Percentiles rank a stretch among this genome's conserved stretches.
Evolutionary conservation across 352 stramenopile genomes (phyloP).

Genomic region (Pythium rishiriense): DNA sequence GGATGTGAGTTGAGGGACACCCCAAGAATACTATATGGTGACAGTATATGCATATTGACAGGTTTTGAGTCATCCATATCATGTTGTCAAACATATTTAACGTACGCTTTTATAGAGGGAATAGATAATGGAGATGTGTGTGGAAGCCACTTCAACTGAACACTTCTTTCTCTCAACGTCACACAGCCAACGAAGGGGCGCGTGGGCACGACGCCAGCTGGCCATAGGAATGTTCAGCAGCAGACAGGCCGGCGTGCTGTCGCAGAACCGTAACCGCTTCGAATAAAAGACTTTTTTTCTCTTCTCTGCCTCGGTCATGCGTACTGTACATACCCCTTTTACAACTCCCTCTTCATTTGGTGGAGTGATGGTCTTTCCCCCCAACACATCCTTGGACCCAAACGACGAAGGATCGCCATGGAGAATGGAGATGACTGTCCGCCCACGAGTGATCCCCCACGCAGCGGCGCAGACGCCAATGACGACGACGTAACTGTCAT

Average conservation of each 20-base stretch:
- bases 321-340: slow-evolving; percentile 1
- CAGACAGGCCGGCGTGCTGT: slow-evolving; percentile 3
- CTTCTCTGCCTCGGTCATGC: neutral
- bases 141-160: slow-evolving; percentile 4
- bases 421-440: too few species aligned
- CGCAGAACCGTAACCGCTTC: neutral
- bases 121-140: neutral
- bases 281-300: neutral
- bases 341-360: neutral
- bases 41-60: neutral
- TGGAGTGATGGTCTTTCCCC: neutral
- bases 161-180: slow-evolving; percentile 4
- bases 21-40: neutral
- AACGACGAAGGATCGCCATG: neutral
- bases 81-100: neutral
- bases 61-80: neutral
- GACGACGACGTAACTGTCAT: too few species aligned
- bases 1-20: too few species aligned
- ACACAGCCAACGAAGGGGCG: slow-evolving; percentile 15
- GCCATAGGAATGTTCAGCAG: slow-evolving; percentile 8
- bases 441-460: too few species aligned
- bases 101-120: neutral
- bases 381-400: too few species aligned
- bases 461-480: too few species aligned
- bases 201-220: slow-evolving; percentile 1